phyloP scores from a whole-genome alignment of 192 early-diverging fungal species.

The Thamnidium elegans region DNA sequence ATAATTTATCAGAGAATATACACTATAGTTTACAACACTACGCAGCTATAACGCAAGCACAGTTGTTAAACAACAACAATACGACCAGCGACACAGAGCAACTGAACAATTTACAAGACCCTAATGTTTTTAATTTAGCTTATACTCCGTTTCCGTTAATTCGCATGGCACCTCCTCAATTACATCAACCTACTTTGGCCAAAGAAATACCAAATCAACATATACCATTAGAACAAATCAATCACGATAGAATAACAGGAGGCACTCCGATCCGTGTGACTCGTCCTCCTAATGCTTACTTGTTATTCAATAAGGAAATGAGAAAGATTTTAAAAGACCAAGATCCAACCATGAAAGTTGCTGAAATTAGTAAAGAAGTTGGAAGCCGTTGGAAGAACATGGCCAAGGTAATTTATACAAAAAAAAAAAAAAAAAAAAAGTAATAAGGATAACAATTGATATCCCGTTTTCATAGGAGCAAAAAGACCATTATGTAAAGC shows the following conservation, averaged over 20 bases:
- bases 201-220: not conserved
- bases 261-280: constrained; percentile 37
- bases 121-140: not conserved
- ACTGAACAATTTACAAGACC: not conserved
- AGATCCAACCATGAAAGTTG: constrained; percentile 57
- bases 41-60: constrained; percentile 9
- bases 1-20: constrained; percentile 15
- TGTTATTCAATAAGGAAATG: constrained; percentile 62
- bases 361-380: constrained; percentile 57
- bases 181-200: constrained; percentile 20
- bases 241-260: not conserved
- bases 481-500: constrained; percentile 40
- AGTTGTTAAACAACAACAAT: constrained; percentile 1
- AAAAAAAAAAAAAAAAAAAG: constrained; percentile 4
- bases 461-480: constrained; percentile 16
- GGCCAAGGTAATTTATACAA: no score
- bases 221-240: constrained; percentile 5
- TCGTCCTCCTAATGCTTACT: constrained; percentile 57
- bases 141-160: not conserved
- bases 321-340: constrained; percentile 48
- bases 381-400: constrained; percentile 53
- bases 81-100: not conserved
- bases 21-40: constrained; percentile 10
- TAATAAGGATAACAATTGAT: not conserved
- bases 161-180: constrained; percentile 15